phyloP scores from a whole-genome alignment of 2,329 filamentous ascomycete species.

The Pseudogymnoascus sp. region DNA sequence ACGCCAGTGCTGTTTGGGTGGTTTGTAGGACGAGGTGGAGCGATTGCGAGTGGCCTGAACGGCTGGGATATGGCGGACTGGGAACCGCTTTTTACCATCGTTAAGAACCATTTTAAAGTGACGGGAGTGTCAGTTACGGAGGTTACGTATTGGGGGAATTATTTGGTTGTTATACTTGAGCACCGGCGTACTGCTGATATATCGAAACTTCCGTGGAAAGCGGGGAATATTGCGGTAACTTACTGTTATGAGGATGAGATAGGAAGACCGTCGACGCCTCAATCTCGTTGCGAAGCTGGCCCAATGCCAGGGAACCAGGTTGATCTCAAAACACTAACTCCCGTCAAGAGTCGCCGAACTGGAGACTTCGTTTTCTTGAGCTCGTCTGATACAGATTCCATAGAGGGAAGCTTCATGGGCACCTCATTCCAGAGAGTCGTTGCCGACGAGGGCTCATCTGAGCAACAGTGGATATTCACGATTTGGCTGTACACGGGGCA shows the following conservation, averaged over 20 bases:
- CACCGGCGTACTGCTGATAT: background rate
- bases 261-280: background rate
- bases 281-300: background rate
- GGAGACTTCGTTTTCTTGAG: background rate
- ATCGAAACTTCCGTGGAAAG: background rate
- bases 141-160: background rate
- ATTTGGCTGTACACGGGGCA: constrained; percentile 1
- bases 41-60: background rate
- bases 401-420: background rate
- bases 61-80: background rate
- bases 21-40: background rate
- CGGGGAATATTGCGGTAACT: background rate
- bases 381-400: background rate
- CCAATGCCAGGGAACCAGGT: background rate
- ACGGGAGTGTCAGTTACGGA: background rate
- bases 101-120: background rate
- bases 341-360: background rate
- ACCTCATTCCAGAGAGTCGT: background rate
- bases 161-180: background rate
- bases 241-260: background rate
- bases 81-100: background rate
- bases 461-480: background rate
- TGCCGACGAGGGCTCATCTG: too few species aligned
- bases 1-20: background rate
- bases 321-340: background rate